phyloP scores from a whole-genome alignment of 1,284 basidiomycete species.

The Ceratobasidium sp. region DNA sequence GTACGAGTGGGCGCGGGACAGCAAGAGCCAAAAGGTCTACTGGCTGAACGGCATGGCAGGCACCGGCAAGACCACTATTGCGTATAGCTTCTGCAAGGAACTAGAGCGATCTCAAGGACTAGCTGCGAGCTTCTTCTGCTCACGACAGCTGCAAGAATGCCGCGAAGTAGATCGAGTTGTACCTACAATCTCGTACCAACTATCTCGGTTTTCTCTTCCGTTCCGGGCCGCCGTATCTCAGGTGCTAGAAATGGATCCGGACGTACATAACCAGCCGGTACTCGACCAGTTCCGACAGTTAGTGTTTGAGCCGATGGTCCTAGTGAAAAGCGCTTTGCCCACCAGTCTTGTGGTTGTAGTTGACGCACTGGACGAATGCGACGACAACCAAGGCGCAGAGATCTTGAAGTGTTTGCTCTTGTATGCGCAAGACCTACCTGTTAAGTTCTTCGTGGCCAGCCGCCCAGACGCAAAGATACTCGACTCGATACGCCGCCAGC shows the following conservation, averaged over 20 bases:
- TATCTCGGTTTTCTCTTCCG: conserved; percentile 9
- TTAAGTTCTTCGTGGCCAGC: conserved; percentile 18
- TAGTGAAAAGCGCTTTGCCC: background rate
- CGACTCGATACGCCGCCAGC: background rate
- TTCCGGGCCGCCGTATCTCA: background rate
- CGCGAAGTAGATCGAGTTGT: background rate
- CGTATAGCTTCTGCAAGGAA: conserved; percentile 13
- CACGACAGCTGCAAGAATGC: conserved; percentile 3
- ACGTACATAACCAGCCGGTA: background rate
- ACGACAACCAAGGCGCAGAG: background rate
- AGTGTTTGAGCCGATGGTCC: background rate
- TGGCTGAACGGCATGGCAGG: no score
- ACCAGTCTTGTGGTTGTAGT: background rate
- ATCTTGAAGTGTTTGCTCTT: background rate
- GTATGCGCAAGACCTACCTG: background rate
- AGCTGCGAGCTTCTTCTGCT: conserved; percentile 28
- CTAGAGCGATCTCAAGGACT: background rate
- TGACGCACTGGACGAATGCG: conserved; percentile 36
- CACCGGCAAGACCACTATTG: conserved; percentile 29
- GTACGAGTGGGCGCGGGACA: background rate
- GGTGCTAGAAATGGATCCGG: background rate
- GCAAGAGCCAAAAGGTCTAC: background rate
- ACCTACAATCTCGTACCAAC: conserved; percentile 3
- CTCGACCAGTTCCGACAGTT: background rate
- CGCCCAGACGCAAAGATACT: conserved; percentile 16